Evolutionary conservation across 2,329 filamentous ascomycete genomes (phyloP), one percentile per base, ranked within the genome.

Genomic region (Diaporthe sp.): DNA sequence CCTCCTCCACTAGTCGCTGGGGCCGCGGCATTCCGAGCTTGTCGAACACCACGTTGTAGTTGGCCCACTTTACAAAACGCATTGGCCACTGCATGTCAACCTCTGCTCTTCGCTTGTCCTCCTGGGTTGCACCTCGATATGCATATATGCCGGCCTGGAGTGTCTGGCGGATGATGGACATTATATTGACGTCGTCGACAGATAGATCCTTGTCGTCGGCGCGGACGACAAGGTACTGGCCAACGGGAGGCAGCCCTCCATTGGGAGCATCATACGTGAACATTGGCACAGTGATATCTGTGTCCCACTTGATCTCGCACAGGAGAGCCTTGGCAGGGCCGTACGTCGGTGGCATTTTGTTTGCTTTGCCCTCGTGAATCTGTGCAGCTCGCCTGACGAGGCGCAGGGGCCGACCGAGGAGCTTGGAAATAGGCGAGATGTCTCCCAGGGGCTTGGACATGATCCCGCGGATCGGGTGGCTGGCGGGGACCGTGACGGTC

Each of bases 281-380:
- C 17, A 19, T 15, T 15, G 17, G 44, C 44, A 19, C 15, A 6
- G 0, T 0, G 53, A 10, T 1, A 12, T 34, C 12, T 6, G 9
- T 31, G 25, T n/a, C 58, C 2, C 17, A 34, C 2, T 22, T 19
- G 9, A 67, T 12, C 5, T 12, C 17, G 19, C 5, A 2, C 42
- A 67, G 22, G 28, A 67, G 61, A 9, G 10, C 28, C 28, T 1
- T 19, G 17, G 7, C 61, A 2, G 19, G 61, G 28, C 1, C 19
- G n/a, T 15, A 49, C 19, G n/a, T n/a, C 57, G 31, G 31, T 12
- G 4, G 8, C 39, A 4, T 25, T 17, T 17, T 7, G 3, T 12
- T 9, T 4, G n/a, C 15, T 3, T 31, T 15, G 15, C 0, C 3
- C 7, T 5, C 2, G 17, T 8, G 59, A 0, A 1, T 1, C 4